Percentiles rank a stretch among this genome's conserved stretches.
Conservation (phyloP, 371 early-diverging fungal species). For the Mucor irregularis region DNA sequence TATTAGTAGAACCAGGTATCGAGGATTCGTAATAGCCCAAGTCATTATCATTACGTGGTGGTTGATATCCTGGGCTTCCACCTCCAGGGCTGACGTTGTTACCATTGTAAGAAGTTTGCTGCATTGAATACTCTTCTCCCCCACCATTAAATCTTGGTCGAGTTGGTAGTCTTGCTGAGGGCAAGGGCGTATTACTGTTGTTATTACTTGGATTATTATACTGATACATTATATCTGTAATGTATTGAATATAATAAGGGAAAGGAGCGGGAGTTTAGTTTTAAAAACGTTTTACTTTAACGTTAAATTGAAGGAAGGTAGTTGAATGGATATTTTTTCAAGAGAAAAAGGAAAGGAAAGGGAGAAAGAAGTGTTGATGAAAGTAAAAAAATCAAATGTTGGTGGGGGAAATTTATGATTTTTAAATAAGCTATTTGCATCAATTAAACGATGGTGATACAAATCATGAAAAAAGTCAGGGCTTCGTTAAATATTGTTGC, state of each 20-base stretch:
- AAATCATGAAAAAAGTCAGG: slow-evolving; percentile 9
- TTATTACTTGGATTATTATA: slow-evolving; percentile 18
- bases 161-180: slow-evolving; percentile 18
- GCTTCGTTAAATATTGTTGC: not conserved
- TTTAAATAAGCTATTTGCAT: slow-evolving; percentile 14
- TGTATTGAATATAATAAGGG: not conserved
- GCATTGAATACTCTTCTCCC: slow-evolving; percentile 27
- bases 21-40: slow-evolving; percentile 19
- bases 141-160: slow-evolving; percentile 14
- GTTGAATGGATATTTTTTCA: not conserved
- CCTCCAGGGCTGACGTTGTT: not conserved
- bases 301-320: not conserved
- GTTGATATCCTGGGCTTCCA: not conserved
- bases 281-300: not conserved
- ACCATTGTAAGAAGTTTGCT: slow-evolving; percentile 14
- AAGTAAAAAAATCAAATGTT: not conserved
- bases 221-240: slow-evolving; percentile 19
- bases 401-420: not conserved
- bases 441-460: not conserved
- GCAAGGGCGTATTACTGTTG: slow-evolving; percentile 9
- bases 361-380: not conserved
- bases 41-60: slow-evolving; percentile 1
- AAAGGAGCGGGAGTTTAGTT: not conserved
- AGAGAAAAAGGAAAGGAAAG: slow-evolving; percentile 1
- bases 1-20: slow-evolving; percentile 13